A percentile compares a stretch with the other conserved stretches of the same genome.
phyloP scores from a whole-genome alignment of 2,329 filamentous ascomycete species.

The Byssoonygena ceratinophila region DNA sequence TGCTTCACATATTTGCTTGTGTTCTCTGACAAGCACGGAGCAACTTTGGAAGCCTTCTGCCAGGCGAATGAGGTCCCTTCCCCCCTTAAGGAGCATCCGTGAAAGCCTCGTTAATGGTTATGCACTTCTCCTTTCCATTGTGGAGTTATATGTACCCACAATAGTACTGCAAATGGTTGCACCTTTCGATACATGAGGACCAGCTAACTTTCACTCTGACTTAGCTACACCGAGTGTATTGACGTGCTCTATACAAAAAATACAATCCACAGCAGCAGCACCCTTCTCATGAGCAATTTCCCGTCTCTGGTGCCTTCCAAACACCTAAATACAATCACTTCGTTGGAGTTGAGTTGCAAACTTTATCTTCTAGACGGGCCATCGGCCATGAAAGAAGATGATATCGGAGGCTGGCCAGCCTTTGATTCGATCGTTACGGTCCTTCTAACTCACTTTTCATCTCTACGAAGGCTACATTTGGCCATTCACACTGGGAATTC shows the following conservation, averaged over 20 bases:
- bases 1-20: neutral
- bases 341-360: constrained; percentile 3
- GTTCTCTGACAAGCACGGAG: too few relatives aligned
- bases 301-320: neutral
- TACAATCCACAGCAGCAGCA: constrained; percentile 9
- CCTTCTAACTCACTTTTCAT: neutral
- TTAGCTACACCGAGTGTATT: constrained; percentile 20
- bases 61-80: neutral
- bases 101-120: neutral
- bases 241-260: constrained; percentile 26
- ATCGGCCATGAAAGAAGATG: neutral
- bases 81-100: neutral
- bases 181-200: neutral
- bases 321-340: neutral
- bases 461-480: neutral
- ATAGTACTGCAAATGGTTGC: neutral
- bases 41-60: neutral
- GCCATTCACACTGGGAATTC: constrained; percentile 5
- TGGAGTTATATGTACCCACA: neutral
- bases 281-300: constrained; percentile 6
- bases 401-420: constrained; percentile 1
- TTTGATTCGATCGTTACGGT: neutral
- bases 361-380: constrained; percentile 7
- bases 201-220: neutral
- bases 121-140: neutral